Evolutionary conservation across 306 rosid species (phyloP).

Genomic region (Trifolium fragiferum): DNA sequence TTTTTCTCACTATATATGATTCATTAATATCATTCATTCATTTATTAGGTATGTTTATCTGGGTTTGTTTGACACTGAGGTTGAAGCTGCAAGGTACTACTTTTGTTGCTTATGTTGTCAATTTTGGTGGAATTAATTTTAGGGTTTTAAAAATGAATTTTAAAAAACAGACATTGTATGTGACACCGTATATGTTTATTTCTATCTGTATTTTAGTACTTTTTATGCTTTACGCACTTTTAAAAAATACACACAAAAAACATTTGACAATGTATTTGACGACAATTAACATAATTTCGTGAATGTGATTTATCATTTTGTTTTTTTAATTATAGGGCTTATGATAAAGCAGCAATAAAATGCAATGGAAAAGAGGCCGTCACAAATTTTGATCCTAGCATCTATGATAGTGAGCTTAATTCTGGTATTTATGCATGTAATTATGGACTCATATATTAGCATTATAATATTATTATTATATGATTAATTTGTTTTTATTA

Average conservation of each 20-base stretch:
- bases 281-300: not conserved
- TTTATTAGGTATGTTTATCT: constrained; percentile 83
- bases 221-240: too few relatives aligned
- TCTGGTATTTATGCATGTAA: constrained; percentile 52
- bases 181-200: too few relatives aligned
- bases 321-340: constrained; percentile 65
- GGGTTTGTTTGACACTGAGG: constrained; percentile 94
- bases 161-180: too few relatives aligned
- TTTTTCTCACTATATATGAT: not conserved
- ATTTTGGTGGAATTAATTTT: not conserved
- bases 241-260: too few relatives aligned
- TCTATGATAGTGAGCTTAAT: constrained; percentile 81
- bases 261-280: not conserved
- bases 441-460: not conserved
- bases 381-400: constrained; percentile 98
- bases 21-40: constrained; percentile 2
- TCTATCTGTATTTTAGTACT: too few relatives aligned
- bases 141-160: constrained; percentile 23
- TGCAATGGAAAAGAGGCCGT: constrained; percentile 98
- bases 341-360: constrained; percentile 97
- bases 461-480: not conserved
- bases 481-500: not conserved
- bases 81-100: constrained; percentile 89
- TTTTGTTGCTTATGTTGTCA: constrained; percentile 2
- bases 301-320: not conserved